These are phyloP conservation scores for Pichia kluyveri DNA, from an alignment of 805 yeast species.

Conservation along the genomic window DNA sequence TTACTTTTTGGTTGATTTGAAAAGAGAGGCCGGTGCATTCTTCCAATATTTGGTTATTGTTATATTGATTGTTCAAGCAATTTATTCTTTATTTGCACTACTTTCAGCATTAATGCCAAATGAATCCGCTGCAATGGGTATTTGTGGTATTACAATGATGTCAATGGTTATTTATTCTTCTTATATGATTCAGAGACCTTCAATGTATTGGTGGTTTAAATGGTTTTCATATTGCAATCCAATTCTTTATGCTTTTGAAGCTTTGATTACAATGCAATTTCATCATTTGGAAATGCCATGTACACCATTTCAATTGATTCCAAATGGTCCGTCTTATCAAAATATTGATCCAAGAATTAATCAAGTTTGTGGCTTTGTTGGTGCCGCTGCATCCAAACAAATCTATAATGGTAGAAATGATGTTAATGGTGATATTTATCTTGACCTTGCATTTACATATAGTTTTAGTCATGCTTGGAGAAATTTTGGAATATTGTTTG, in stretches of 20 bases:
- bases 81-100: slow-evolving; percentile 45
- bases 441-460: slow-evolving; percentile 40
- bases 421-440: slow-evolving; percentile 46
- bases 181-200: slow-evolving; percentile 48
- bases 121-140: slow-evolving; percentile 48
- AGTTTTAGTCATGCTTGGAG: slow-evolving; percentile 63
- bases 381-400: slow-evolving; percentile 29
- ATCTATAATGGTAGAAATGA: slow-evolving; percentile 19
- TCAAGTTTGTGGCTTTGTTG: slow-evolving; percentile 44
- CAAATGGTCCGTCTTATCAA: slow-evolving; percentile 48
- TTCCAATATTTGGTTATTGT: slow-evolving; percentile 40
- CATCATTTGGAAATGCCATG: slow-evolving; percentile 45
- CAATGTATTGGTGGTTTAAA: slow-evolving; percentile 56
- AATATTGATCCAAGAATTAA: slow-evolving; percentile 26
- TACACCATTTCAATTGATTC: slow-evolving; percentile 33
- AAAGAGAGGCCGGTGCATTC: slow-evolving; percentile 45
- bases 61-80: slow-evolving; percentile 29
- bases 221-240: slow-evolving; percentile 47
- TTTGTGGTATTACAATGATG: slow-evolving; percentile 48
- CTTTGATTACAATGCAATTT: slow-evolving; percentile 50
- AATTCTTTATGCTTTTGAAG: slow-evolving; percentile 39
- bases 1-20: slow-evolving; percentile 48
- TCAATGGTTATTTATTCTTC: slow-evolving; percentile 54
- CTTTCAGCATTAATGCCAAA: slow-evolving; percentile 43
- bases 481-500: slow-evolving; percentile 51